Base-by-base conservation (phyloP, 2,329 filamentous ascomycete genomes). In the Stromatinia cepivora region DNA sequence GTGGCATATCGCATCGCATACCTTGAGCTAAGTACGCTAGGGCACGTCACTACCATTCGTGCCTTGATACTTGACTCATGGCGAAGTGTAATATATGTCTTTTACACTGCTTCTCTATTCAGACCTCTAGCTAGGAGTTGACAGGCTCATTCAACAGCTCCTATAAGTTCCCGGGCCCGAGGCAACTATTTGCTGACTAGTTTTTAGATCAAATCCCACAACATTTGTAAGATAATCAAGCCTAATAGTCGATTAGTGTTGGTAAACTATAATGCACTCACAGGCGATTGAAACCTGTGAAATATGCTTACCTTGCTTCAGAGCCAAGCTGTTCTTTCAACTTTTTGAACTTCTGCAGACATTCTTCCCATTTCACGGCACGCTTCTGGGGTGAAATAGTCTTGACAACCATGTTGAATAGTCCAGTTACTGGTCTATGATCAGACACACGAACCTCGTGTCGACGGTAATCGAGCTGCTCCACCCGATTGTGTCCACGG, bases 391-490 rank as follows among this genome's bases (percentile, higher is more conserved):
- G 84, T 71, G 90, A 86, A 46, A 98, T 89, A 25, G 87, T 92
- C 83, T 98, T 99, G 70, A 97, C 86, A 66, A 91, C 88, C 67
- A 97, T 86, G 77, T 87, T 88, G 81, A 99, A 97, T 48, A 84
- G 84, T 1, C 92, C 95, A 71, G 91, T 97, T 42, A 99, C 95
- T 13, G 95, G 95, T 73, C 95, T 86, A 80, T 99, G 95, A 78
- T 99, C 95, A 45, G 92, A 97, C 7, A 94, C 92, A 71, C 90
- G 86, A 46, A 98, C 90, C 79, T 98, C 95, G 80, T 97, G 94
- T 62, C 95, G 84, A 63, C 86, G 84, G 80, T 99, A 99, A 73
- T 97, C 92, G 62, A 93, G 81, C 80, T 98, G 94, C 80, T 93
- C 90, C 75, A 98, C 89, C 69, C 91, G 88, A 39, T 92, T 92